Base-by-base conservation (phyloP, 2,329 filamentous ascomycete species). In the Orbilia quercus region DNA sequence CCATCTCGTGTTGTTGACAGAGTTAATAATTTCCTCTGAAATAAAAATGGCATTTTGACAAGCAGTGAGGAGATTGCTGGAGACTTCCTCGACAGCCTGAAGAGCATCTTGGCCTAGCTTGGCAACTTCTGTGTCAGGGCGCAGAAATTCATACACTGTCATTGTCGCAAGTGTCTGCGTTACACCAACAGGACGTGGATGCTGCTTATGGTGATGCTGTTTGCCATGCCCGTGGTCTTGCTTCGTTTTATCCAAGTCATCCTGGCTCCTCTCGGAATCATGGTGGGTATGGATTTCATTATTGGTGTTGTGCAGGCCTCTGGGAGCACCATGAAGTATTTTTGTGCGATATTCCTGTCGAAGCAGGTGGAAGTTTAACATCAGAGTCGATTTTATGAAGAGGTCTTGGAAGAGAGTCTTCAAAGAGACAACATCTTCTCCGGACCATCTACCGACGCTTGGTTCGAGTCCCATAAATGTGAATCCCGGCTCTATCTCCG, bases 351-450 rank as follows among this genome's bases (percentile, higher is more conserved):
- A 73, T 36, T 73, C 69, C 20, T 73, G 60, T 20, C 69, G 53
- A 7, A 73, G 55, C 14, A 73, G 40, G 38, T 73, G 69, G 28
- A 73, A 73, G 40, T 73, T 73, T 40, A 73, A 57, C 31, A 73
- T 25, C 14, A 73, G 60, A 14, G 54, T 66, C 2, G 53, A 14
- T 2, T 60, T 25, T n/a, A 73, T 73, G 40, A 60, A 73, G 9
- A 73, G 23, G 18, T 73, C 60, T n/a, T 73, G 59, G 25, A 73
- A 73, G 5, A 47, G 3, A 7, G 48, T 36, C 18, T 73, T 65
- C 47, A 73, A 18, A 22, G 69, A 73, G 14, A 4, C 40, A 11
- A 73, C 54, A 23, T 73, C 69, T 48, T 60, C 36, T 34, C 60
- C 69, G 11, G 69, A 67, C 70, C 70, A 74, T 42, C 70, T 60